phyloP scores from a whole-genome alignment of 78 protist species.

The Emiliania huxleyi region DNA sequence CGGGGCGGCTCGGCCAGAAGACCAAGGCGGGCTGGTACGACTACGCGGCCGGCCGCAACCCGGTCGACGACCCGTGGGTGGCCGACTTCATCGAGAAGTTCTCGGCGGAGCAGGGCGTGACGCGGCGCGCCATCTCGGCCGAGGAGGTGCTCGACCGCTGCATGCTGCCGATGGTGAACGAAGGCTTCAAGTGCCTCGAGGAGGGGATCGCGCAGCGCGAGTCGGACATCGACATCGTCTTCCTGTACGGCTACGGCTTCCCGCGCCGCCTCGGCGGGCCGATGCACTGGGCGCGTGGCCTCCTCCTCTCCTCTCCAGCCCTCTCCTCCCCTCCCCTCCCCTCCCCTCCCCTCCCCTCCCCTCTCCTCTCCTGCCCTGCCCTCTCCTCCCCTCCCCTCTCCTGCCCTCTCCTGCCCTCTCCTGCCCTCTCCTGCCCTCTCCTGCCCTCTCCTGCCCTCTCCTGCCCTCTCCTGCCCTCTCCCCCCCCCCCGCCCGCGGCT shows the following conservation, averaged over 20 bases:
- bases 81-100: neutral
- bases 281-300: conserved; percentile 15
- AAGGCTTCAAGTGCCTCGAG: conserved; percentile 28
- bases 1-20: conserved; percentile 59
- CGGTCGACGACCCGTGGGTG: neutral
- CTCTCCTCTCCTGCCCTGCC: too few relatives aligned
- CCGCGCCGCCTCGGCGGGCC: conserved; percentile 29
- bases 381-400: too few relatives aligned
- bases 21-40: conserved; percentile 45
- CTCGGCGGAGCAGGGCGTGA: neutral
- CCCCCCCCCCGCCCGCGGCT: too few relatives aligned
- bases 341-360: too few relatives aligned
- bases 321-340: too few relatives aligned
- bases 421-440: too few relatives aligned
- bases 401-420: too few relatives aligned
- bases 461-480: too few relatives aligned
- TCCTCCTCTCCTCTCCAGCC: too few relatives aligned
- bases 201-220: conserved; percentile 43
- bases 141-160: conserved; percentile 46
- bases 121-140: conserved; percentile 7
- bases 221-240: conserved; percentile 57
- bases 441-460: too few relatives aligned
- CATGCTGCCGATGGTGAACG: conserved; percentile 53
- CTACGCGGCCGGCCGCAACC: conserved; percentile 39
- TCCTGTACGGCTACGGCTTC: conserved; percentile 51